Conservation (phyloP, 352 stramenopile species). For the Paralagenidium karlingii region DNA sequence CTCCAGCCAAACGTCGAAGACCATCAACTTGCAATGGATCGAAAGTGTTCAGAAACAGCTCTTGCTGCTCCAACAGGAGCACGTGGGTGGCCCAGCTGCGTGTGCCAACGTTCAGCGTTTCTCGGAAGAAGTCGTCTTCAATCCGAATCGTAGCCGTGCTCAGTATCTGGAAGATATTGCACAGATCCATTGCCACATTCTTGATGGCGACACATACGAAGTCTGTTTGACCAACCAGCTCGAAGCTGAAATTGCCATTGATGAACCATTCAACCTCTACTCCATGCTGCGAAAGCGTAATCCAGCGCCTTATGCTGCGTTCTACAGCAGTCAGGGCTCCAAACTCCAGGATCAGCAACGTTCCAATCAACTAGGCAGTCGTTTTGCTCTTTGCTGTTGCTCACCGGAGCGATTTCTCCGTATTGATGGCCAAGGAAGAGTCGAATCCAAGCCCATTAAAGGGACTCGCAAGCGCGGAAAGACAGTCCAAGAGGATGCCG, state of each 20-base stretch:
- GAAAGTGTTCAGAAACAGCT: neutral
- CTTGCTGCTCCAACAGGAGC: conserved; percentile 2
- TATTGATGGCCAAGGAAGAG: conserved; percentile 43
- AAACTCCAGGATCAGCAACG: neutral
- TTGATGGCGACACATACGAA: conserved; percentile 92
- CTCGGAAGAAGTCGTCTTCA: conserved; percentile 28
- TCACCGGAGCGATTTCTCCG: conserved; percentile 94
- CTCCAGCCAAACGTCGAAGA: neutral
- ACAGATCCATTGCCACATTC: conserved; percentile 83
- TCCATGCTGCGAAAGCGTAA: conserved; percentile 83
- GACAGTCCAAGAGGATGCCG: conserved; percentile 27
- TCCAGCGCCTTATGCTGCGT: conserved; percentile 91
- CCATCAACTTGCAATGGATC: conserved; percentile 1
- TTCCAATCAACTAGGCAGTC: conserved; percentile 1
- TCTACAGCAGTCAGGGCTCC: conserved; percentile 24
- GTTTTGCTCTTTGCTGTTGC: conserved; percentile 90
- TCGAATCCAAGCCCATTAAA: conserved; percentile 98
- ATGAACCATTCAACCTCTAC: conserved; percentile 77
- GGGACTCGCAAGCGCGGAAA: conserved; percentile 74
- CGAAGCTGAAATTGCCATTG: conserved; percentile 22
- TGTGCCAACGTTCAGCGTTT: neutral
- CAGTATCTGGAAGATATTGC: conserved; percentile 83
- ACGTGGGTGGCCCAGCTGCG: neutral
- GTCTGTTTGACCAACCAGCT: conserved; percentile 94
- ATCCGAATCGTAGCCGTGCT: conserved; percentile 36